Evolutionary conservation across 257 asterid genomes (phyloP), one percentile per base, ranked within the genome.

Genomic region (Gentiana macrophylla): DNA sequence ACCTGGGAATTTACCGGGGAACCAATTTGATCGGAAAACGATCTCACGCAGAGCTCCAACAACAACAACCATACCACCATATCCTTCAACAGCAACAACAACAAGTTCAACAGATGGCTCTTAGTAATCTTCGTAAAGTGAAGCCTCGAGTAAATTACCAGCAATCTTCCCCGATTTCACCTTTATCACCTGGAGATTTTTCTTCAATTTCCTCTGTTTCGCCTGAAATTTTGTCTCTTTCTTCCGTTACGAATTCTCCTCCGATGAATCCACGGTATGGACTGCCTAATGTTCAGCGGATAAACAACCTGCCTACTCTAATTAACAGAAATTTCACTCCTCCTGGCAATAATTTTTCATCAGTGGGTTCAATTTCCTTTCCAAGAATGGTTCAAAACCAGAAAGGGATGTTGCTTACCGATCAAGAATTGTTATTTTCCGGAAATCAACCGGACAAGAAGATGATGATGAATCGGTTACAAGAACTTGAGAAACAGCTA

Each of bases 401-500:
- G 33, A 38, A 58, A 8, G 66, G 32, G 10, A 56, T 51, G 55
- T 12, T 33, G 43, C 57, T 66, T 49, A 50, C 49, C 35, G 68
- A 62, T 32, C 58, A 44, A 56, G 72, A 67, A 50, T 4, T 52
- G 52, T 37, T 53, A 49, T 48, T 68, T 38, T 24, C 6, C 64
- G 48, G 43, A 67, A 57, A 50, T 12, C 76, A 63, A 43, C 57
- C 79, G 62, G 81, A 88, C 49, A 71, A 80, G 50, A 74, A 74
- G 67, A 79, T 66, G 67, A 79, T 66, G 82, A 70, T 85, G 84
- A 72, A 73, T 55, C 65, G 64, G 57, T 74, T 89, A 8, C 89
- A 72, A 32, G 94, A 89, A 70, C 79, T 89, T 36, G 97, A 89
- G 32, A 85, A 89, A 50, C 74, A 89, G 72, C 80, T 89, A 2